Evolutionary conservation across 2,329 filamentous ascomycete genomes (phyloP).

Genomic region (Lachnum nothofagi): DNA sequence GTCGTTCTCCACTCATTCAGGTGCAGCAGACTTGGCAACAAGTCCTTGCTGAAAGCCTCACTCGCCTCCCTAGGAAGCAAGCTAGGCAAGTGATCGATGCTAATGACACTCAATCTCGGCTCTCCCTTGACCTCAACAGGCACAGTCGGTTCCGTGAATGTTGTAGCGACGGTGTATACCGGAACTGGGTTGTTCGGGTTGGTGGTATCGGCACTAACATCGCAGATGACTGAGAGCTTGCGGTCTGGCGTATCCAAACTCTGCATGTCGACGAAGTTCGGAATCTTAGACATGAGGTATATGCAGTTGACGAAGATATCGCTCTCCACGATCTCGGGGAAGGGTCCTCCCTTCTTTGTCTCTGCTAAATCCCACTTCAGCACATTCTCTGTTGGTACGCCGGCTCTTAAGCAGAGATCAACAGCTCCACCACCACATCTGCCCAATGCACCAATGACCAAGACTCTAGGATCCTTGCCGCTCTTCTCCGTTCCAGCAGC

Average conservation of each 20-base stretch:
- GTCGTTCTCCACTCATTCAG: slow-evolving; percentile 70
- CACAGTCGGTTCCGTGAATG: slow-evolving; percentile 83
- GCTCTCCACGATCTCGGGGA: slow-evolving; percentile 68
- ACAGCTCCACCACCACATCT: slow-evolving; percentile 82
- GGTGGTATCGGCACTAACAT: slow-evolving; percentile 71
- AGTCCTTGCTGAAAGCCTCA: slow-evolving; percentile 74
- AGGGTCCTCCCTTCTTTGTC: slow-evolving; percentile 66
- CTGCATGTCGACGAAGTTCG: slow-evolving; percentile 71
- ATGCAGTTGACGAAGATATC: slow-evolving; percentile 83
- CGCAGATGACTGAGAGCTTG: slow-evolving; percentile 73
- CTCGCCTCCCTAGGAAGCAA: slow-evolving; percentile 81
- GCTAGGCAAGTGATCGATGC: slow-evolving; percentile 72
- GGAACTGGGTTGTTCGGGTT: slow-evolving; percentile 66
- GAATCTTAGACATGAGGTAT: slow-evolving; percentile 74
- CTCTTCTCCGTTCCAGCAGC: slow-evolving; percentile 61
- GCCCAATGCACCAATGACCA: slow-evolving; percentile 81
- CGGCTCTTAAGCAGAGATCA: slow-evolving; percentile 70
- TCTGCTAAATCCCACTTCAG: slow-evolving; percentile 70
- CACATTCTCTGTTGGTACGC: slow-evolving; percentile 65
- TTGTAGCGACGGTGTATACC: slow-evolving; percentile 78
- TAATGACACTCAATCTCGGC: slow-evolving; percentile 67
- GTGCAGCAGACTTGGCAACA: slow-evolving; percentile 71
- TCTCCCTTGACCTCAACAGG: slow-evolving; percentile 58
- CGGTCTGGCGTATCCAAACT: slow-evolving; percentile 63
- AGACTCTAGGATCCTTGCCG: slow-evolving; percentile 64